Evolutionary conservation across 176 grass and related monocot genomes (phyloP).

Genomic region (Oryza brachyantha): DNA sequence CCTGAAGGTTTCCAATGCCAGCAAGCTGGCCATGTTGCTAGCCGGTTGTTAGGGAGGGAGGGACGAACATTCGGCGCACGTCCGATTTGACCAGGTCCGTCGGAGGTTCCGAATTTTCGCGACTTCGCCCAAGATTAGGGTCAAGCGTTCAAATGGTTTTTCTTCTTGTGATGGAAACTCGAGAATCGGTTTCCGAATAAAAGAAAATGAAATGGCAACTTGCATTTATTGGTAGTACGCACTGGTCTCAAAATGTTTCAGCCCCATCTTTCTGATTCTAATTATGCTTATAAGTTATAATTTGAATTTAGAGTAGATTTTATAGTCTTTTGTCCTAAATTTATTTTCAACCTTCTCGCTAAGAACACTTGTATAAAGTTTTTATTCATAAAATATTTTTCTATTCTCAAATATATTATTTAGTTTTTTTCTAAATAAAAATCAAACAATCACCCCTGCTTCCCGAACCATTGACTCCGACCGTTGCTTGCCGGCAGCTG

Average conservation of each 20-base stretch:
- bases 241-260: neutral
- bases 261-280: too few relatives aligned
- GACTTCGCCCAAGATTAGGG: neutral
- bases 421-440: too few relatives aligned
- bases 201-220: neutral
- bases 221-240: neutral
- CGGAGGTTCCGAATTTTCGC: neutral
- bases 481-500: neutral
- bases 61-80: neutral
- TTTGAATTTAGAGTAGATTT: too few relatives aligned
- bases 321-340: too few relatives aligned
- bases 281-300: too few relatives aligned
- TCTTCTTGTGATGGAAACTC: neutral
- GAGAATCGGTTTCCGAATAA: neutral
- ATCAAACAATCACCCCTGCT: too few relatives aligned
- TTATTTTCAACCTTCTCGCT: too few relatives aligned
- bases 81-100: neutral
- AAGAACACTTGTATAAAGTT: too few relatives aligned
- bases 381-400: too few relatives aligned
- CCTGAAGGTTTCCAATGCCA: neutral
- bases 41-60: neutral
- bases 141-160: neutral
- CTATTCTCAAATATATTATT: too few relatives aligned
- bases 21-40: neutral
- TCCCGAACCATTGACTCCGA: neutral